These are phyloP conservation scores for Pachyrhizus erosus DNA, from an alignment of 306 rosid species.

Conservation along the genomic window DNA sequence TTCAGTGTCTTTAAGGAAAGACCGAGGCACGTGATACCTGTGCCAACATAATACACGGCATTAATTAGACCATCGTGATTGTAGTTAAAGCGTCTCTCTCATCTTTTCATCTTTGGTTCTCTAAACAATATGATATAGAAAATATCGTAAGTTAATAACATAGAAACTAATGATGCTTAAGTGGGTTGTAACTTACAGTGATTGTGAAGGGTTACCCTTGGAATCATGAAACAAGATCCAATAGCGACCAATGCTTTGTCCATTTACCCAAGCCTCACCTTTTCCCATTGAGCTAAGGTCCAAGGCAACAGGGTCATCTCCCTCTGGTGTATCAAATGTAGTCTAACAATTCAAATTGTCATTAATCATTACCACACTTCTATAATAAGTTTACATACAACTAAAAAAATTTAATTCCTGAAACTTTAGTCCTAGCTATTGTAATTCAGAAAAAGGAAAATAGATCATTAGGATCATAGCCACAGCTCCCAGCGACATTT, in stretches of 20 bases:
- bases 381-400: not conserved
- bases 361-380: not conserved
- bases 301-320: conserved; percentile 59
- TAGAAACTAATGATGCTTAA: not conserved
- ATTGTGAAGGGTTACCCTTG: conserved; percentile 64
- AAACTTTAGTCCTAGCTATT: conserved; percentile 3
- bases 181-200: conserved; percentile 53
- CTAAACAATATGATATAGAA: not conserved
- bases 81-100: not conserved
- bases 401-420: not conserved
- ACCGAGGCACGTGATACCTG: conserved; percentile 75
- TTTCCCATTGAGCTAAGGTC: conserved; percentile 75
- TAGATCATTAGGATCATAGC: not conserved
- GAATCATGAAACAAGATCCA: conserved; percentile 67
- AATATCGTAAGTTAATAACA: not conserved
- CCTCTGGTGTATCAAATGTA: conserved; percentile 59
- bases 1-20: conserved; percentile 52
- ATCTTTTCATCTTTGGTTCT: not conserved
- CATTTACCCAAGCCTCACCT: conserved; percentile 78
- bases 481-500: not conserved
- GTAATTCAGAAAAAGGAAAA: conserved; percentile 4
- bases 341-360: conserved; percentile 46
- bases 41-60: not conserved
- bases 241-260: conserved; percentile 78
- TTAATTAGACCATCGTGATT: conserved; percentile 9